phyloP scores from a whole-genome alignment of 73 alveolate genomes.

The Tetrahymena borealis region DNA sequence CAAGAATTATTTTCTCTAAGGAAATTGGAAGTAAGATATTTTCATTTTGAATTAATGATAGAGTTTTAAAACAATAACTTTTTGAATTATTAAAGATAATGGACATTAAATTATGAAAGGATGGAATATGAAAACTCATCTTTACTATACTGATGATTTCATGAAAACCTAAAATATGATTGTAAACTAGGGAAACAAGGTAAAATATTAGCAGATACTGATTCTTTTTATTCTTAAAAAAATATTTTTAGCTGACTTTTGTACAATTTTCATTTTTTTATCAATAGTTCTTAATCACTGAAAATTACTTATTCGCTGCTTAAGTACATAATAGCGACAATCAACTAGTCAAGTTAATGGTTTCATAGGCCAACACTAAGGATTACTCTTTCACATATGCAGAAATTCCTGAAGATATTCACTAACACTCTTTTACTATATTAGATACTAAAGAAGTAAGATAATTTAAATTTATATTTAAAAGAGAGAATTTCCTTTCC shows the following conservation, averaged over 20 bases:
- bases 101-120: slow-evolving; percentile 37
- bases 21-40: slow-evolving; percentile 17
- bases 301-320: slow-evolving; percentile 74
- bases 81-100: slow-evolving; percentile 15
- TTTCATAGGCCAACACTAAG: slow-evolving; percentile 27
- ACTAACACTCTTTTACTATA: slow-evolving; percentile 48
- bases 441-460: slow-evolving; percentile 44
- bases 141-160: slow-evolving; percentile 74
- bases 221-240: too few relatives aligned
- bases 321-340: slow-evolving; percentile 45
- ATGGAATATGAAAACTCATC: slow-evolving; percentile 51
- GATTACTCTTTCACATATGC: slow-evolving; percentile 58
- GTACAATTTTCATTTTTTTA: neutral
- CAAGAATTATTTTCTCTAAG: slow-evolving; percentile 32
- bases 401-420: slow-evolving; percentile 52
- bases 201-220: too few relatives aligned
- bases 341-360: slow-evolving; percentile 60
- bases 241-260: neutral
- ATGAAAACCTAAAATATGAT: slow-evolving; percentile 51
- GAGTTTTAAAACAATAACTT: neutral
- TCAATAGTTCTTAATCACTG: slow-evolving; percentile 50
- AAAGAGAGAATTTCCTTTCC: neutral
- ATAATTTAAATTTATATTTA: neutral
- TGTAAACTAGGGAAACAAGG: slow-evolving; percentile 69
- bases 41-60: neutral